Evolutionary conservation across 495 filamentous ascomycete species (phyloP).

Genomic region (Penicillium nucicola): DNA sequence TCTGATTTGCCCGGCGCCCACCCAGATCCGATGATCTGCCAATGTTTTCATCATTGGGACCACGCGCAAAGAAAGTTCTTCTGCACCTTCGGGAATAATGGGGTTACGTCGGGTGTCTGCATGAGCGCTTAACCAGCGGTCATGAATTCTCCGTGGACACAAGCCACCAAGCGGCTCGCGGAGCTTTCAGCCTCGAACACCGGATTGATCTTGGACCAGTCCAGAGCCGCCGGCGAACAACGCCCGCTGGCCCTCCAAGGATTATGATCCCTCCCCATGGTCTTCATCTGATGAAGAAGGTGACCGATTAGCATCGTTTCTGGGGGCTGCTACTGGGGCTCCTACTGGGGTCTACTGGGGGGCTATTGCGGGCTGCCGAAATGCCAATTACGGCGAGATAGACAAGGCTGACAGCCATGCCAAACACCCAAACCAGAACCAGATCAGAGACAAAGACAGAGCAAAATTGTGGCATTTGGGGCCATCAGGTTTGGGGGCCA

Average conservation of each 20-base stretch:
- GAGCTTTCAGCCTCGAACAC: constrained; percentile 24
- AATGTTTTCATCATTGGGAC: background rate
- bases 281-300: no score
- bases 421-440: no score
- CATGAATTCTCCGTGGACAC: constrained; percentile 22
- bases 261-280: background rate
- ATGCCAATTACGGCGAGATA: no score
- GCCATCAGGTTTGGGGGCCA: no score
- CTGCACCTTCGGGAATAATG: constrained; percentile 3
- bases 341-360: no score
- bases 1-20: no score
- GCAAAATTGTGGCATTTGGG: background rate
- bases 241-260: background rate
- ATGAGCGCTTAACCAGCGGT: constrained; percentile 28
- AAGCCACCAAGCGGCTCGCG: constrained; percentile 21
- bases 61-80: constrained; percentile 8
- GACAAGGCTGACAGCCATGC: no score
- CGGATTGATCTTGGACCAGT: constrained; percentile 16
- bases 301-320: no score
- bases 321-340: no score
- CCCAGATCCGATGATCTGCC: background rate
- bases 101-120: constrained; percentile 1
- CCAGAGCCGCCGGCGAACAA: constrained; percentile 18
- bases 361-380: no score
- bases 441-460: no score